These are phyloP conservation scores for Loxodes magnus DNA, from an alignment of 73 alveolate species.

Conservation along the genomic window DNA sequence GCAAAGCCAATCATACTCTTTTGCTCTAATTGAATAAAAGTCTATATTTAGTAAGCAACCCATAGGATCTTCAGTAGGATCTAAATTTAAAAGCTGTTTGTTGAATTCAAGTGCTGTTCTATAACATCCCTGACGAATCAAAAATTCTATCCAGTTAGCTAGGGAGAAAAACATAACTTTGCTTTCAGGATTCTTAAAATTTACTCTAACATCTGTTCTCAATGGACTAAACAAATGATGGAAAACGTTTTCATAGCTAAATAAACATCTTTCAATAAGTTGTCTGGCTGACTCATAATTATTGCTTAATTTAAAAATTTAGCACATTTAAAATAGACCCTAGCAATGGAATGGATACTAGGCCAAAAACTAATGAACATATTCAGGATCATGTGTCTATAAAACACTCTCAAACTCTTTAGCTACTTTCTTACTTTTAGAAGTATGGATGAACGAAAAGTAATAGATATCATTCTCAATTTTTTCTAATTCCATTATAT, in stretches of 20 bases:
- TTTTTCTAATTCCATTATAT: too few species aligned
- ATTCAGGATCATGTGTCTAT: too few species aligned
- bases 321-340: slow-evolving; percentile 7
- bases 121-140: slow-evolving; percentile 62
- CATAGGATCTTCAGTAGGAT: slow-evolving; percentile 40
- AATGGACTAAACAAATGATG: slow-evolving; percentile 15
- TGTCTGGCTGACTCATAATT: slow-evolving; percentile 9
- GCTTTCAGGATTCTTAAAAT: slow-evolving; percentile 28
- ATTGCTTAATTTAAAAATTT: slow-evolving; percentile 10
- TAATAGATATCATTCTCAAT: too few species aligned
- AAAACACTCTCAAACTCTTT: too few species aligned
- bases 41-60: slow-evolving; percentile 54
- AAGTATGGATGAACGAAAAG: too few species aligned
- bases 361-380: too few species aligned
- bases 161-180: slow-evolving; percentile 27
- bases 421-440: too few species aligned
- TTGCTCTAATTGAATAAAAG: slow-evolving; percentile 45
- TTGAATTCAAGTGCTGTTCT: slow-evolving; percentile 52
- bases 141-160: slow-evolving; percentile 40
- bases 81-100: slow-evolving; percentile 35
- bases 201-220: slow-evolving; percentile 14
- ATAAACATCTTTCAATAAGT: slow-evolving; percentile 14
- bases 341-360: slow-evolving; percentile 19
- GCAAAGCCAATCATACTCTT: slow-evolving; percentile 30
- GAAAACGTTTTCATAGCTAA: slow-evolving; percentile 12